Evolutionary conservation across 208 protist species (phyloP), one percentile per base, ranked within the genome.

Genomic region (Phytomonas francai): DNA sequence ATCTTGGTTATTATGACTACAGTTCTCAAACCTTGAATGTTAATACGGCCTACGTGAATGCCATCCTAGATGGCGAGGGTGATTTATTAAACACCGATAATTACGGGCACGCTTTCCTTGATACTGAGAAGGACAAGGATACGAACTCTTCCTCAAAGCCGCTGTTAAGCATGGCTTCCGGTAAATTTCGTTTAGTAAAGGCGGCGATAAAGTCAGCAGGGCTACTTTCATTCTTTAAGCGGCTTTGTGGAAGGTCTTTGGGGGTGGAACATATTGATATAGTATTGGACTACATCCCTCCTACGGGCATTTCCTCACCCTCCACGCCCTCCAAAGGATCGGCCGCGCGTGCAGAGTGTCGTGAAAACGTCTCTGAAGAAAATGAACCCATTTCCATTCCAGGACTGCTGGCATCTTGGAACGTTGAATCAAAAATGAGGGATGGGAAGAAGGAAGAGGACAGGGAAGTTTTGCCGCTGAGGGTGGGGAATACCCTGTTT

Each of bases 1-100:
- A 83, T 66, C 79, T 79, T 32, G 78, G 70, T 27, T 67, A 80
- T 59, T 83, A 83, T 36, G 72, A 83, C 59, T 73, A 76, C 57
- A 60, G 65, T 9, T 77, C 67, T 14, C 62, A 67, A 34, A 77
- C 75, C 2, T 79, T 83, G n/a, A 57, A 73, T 42, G 58, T 83
- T 9, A 79, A 83, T 61, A 74, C 69, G 57, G 72, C 63, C 39
- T 68, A 68, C 5, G 68, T 83, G 27, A 83, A 83, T 25, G 68
- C 73, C 36, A 63, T 80, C 3, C 63, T 83, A 2, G 22, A 28
- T 31, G 61, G 61, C 36, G 36, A n/a, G 34, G 7, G 9, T 8
- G 8, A 3, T 3, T 36, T 36, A 36, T 36, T 8, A 8, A 36
- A 36, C 8, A 36, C 33, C 33, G n/a, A n/a, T n/a, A n/a, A n/a